phyloP scores from a whole-genome alignment of 2,329 filamentous ascomycete genomes.

The Diatrype stigma region DNA sequence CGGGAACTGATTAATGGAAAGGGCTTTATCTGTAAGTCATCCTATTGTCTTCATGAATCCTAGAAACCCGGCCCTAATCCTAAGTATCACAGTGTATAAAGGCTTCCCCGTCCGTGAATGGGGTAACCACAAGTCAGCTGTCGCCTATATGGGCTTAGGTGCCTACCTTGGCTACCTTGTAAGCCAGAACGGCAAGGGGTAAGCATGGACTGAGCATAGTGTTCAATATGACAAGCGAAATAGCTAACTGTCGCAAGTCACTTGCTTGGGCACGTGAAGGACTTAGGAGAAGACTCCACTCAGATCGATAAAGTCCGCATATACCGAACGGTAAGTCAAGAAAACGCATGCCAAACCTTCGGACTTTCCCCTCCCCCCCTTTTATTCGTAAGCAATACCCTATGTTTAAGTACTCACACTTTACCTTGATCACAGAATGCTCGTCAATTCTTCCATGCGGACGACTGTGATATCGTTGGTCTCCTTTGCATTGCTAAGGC shows the following conservation, averaged over 20 bases:
- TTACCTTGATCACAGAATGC: slow-evolving; percentile 47
- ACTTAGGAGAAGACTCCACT: slow-evolving; percentile 74
- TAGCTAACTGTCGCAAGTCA: slow-evolving; percentile 50
- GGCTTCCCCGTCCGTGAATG: slow-evolving; percentile 73
- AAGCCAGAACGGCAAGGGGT: slow-evolving; percentile 65
- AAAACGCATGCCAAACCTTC: neutral
- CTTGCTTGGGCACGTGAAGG: slow-evolving; percentile 85
- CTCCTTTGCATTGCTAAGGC: slow-evolving; percentile 76
- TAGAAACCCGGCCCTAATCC: neutral
- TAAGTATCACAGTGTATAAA: slow-evolving; percentile 58
- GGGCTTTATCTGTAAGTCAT: slow-evolving; percentile 61
- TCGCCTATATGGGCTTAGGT: slow-evolving; percentile 86
- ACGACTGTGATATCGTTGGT: slow-evolving; percentile 79
- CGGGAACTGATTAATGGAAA: slow-evolving; percentile 75
- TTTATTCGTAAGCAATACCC: too few relatives aligned
- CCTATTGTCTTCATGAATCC: neutral
- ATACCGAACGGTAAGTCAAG: slow-evolving; percentile 60
- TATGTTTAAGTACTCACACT: neutral
- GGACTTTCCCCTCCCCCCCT: neutral
- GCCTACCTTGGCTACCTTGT: slow-evolving; percentile 86
- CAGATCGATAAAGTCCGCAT: slow-evolving; percentile 86
- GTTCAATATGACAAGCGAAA: neutral
- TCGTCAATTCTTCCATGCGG: slow-evolving; percentile 79
- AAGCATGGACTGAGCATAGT: neutral
- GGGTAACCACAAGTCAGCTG: slow-evolving; percentile 74